phyloP scores from a whole-genome alignment of 331 rosid species.

The Saraca asoca region DNA sequence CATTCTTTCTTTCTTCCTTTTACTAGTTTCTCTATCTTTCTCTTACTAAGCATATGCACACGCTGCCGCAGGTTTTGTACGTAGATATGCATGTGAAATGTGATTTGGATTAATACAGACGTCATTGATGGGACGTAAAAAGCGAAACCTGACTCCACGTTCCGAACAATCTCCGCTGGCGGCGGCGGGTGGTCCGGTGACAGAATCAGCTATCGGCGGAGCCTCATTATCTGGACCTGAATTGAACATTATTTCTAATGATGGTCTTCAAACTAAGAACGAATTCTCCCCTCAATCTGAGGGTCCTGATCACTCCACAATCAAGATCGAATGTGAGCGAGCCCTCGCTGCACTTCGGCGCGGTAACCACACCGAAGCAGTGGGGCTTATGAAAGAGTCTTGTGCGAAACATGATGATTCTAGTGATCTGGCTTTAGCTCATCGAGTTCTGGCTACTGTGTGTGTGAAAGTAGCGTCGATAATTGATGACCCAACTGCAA shows the following conservation, averaged over 20 bases:
- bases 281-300: constrained; percentile 54
- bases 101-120: constrained; percentile 58
- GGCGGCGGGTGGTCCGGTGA: constrained; percentile 59
- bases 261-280: constrained; percentile 42
- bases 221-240: constrained; percentile 42
- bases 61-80: not conserved
- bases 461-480: constrained; percentile 69
- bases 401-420: constrained; percentile 60
- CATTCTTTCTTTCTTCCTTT: not conserved
- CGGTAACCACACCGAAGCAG: constrained; percentile 82
- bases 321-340: constrained; percentile 81
- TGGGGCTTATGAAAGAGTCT: constrained; percentile 78
- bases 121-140: constrained; percentile 73
- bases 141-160: constrained; percentile 67
- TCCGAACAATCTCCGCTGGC: constrained; percentile 43
- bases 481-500: constrained; percentile 61
- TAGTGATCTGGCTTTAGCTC: constrained; percentile 54
- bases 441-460: constrained; percentile 84
- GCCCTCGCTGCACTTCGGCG: constrained; percentile 81
- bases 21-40: not conserved
- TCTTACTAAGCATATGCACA: not conserved
- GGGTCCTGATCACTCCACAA: constrained; percentile 48
- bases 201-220: constrained; percentile 49
- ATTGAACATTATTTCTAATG: constrained; percentile 29
- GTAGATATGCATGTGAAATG: constrained; percentile 65